Evolutionary conservation across 2,329 filamentous ascomycete genomes (phyloP).

Genomic region (Ascochyta pisi): DNA sequence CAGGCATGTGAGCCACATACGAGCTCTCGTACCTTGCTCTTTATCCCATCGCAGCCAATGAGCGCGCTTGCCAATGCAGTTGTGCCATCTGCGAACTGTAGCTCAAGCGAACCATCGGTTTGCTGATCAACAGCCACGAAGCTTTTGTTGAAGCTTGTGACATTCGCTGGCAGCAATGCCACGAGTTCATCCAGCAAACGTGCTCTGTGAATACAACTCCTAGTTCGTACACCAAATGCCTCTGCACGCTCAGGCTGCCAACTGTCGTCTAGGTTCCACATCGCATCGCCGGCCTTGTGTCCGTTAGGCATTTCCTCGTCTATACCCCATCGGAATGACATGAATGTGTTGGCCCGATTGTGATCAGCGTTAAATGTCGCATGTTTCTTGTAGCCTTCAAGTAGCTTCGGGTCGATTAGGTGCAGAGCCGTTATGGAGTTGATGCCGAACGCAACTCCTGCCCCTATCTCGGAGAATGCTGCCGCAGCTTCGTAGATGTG

Average conservation of each 20-base stretch:
- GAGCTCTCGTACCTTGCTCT: conserved; percentile 33
- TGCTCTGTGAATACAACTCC: conserved; percentile 43
- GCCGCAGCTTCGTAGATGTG: conserved; percentile 34
- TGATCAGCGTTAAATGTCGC: conserved; percentile 49
- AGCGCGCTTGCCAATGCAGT: conserved; percentile 48
- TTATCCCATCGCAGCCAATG: conserved; percentile 59
- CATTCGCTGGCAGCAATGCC: conserved; percentile 48
- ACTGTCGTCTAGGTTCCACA: conserved; percentile 47
- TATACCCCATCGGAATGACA: conserved; percentile 25
- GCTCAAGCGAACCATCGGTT: conserved; percentile 44
- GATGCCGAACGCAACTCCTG: conserved; percentile 44
- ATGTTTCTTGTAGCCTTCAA: conserved; percentile 48
- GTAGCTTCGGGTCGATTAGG: conserved; percentile 49
- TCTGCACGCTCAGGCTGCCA: conserved; percentile 49
- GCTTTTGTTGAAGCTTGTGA: conserved; percentile 36
- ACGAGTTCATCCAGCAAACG: conserved; percentile 55
- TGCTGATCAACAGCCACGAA: conserved; percentile 37
- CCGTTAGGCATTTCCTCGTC: neutral
- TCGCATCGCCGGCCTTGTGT: conserved; percentile 37
- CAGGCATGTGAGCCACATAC: conserved; percentile 22
- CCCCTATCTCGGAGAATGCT: conserved; percentile 29
- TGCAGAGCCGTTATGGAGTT: conserved; percentile 53
- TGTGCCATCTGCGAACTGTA: conserved; percentile 47
- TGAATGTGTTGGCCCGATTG: conserved; percentile 48
- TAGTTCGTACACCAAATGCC: conserved; percentile 25